These are phyloP conservation scores for Ambrosia trifida DNA, from an alignment of 129 eudicot genomes.

Conservation along the genomic window DNA sequence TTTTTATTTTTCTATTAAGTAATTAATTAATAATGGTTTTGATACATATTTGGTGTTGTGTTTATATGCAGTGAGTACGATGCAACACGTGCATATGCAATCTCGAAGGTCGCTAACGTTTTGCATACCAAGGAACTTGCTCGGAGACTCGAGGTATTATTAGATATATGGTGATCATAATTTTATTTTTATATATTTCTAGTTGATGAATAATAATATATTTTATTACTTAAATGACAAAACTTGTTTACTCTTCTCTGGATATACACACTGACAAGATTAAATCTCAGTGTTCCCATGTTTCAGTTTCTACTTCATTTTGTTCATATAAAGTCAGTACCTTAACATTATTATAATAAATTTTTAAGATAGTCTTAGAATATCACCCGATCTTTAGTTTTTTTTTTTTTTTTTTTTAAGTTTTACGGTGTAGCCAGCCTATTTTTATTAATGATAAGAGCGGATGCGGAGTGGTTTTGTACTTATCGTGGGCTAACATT, in stretches of 20 bases:
- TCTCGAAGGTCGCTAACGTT: constrained; percentile 96
- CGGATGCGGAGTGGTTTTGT: too few species aligned
- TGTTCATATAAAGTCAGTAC: background rate
- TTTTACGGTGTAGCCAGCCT: too few species aligned
- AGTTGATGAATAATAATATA: background rate
- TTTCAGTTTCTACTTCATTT: background rate
- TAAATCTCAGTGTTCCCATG: constrained; percentile 1
- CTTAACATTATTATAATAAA: background rate
- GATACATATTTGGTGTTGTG: constrained; percentile 31
- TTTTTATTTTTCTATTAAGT: too few species aligned
- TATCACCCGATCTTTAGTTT: too few species aligned
- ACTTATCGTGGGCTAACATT: too few species aligned
- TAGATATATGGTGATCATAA: background rate
- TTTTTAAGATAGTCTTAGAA: too few species aligned
- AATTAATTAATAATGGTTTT: constrained; percentile 22
- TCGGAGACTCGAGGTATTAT: constrained; percentile 48
- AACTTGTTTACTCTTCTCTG: background rate
- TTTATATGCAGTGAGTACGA: constrained; percentile 56
- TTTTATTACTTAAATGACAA: background rate
- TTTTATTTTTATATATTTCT: background rate
- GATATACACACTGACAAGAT: constrained; percentile 3
- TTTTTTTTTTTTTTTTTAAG: too few species aligned
- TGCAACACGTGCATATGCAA: constrained; percentile 97
- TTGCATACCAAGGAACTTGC: constrained; percentile 96
- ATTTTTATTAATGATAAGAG: too few species aligned